Percentiles rank a stretch among this genome's conserved stretches.
phyloP scores from a whole-genome alignment of 768 basidiomycete species.

The Mycena amicta region DNA sequence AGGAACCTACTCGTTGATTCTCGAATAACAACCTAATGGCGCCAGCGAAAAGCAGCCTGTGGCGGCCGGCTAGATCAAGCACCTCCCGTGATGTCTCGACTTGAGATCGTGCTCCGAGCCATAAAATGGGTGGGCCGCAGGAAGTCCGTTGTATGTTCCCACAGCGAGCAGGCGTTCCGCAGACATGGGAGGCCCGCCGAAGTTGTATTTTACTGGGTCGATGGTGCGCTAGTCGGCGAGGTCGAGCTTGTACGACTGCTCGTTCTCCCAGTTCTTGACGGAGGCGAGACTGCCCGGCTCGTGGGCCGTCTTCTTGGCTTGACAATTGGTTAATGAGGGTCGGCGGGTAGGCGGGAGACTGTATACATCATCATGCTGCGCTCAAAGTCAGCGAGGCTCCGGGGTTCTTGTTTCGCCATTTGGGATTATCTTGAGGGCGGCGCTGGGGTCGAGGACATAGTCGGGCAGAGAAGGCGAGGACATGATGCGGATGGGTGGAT shows the following conservation, averaged over 20 bases:
- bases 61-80: constrained; percentile 24
- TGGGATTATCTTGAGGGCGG: constrained; percentile 16
- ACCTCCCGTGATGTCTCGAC: constrained; percentile 24
- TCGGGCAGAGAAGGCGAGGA: constrained; percentile 8
- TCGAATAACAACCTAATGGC: constrained; percentile 20
- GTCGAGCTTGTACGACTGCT: constrained; percentile 21
- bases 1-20: constrained; percentile 15
- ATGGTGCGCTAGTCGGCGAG: constrained; percentile 22
- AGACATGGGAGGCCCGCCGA: constrained; percentile 16
- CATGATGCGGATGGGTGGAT: no score
- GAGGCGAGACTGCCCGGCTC: constrained; percentile 14
- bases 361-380: constrained; percentile 7
- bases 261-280: constrained; percentile 25
- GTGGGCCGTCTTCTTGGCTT: constrained; percentile 22
- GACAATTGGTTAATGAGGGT: not conserved
- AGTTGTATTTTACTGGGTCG: constrained; percentile 16
- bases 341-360: not conserved
- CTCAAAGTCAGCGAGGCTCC: constrained; percentile 15
- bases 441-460: constrained; percentile 20
- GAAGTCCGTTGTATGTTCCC: constrained; percentile 21
- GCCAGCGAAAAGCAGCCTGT: constrained; percentile 21
- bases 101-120: constrained; percentile 19
- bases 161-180: constrained; percentile 19
- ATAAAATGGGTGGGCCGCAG: constrained; percentile 22
- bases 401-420: constrained; percentile 19